phyloP scores from a whole-genome alignment of 805 yeast genomes.

The Kodamaea nitidulidarum region DNA sequence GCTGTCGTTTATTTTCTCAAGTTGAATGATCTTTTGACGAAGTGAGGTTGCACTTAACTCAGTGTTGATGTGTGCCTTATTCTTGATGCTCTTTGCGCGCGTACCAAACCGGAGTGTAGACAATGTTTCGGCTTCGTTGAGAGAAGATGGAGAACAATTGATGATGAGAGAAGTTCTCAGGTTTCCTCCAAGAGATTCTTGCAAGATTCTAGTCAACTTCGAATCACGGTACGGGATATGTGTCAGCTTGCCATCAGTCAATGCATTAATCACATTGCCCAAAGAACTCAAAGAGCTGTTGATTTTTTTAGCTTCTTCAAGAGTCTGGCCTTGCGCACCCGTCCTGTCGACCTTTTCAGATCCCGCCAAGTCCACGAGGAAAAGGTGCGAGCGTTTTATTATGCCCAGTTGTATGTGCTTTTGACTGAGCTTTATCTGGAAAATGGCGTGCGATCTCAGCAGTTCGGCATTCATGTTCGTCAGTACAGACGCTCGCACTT shows the following conservation, averaged over 20 bases:
- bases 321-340: conserved; percentile 68
- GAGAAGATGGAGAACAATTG: conserved; percentile 63
- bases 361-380: conserved; percentile 82
- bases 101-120: conserved; percentile 73
- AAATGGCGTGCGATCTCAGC: conserved; percentile 77
- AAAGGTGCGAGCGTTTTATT: conserved; percentile 59
- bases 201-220: conserved; percentile 70
- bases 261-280: conserved; percentile 76
- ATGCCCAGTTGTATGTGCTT: conserved; percentile 52
- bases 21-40: conserved; percentile 33
- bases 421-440: conserved; percentile 65
- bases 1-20: conserved; percentile 31
- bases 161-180: conserved; percentile 70
- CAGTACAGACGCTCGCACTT: conserved; percentile 50
- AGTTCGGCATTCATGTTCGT: conserved; percentile 72
- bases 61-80: conserved; percentile 59
- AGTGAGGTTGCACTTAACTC: conserved; percentile 52
- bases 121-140: conserved; percentile 59
- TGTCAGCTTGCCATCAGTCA: conserved; percentile 62
- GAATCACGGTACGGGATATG: conserved; percentile 78
- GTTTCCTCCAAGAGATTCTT: conserved; percentile 80
- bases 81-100: conserved; percentile 65
- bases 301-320: conserved; percentile 82
- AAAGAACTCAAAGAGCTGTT: conserved; percentile 73
- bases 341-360: conserved; percentile 76